These are phyloP conservation scores for Hypholoma fasciculare DNA, from an alignment of 768 basidiomycete genomes.

Conservation along the genomic window DNA sequence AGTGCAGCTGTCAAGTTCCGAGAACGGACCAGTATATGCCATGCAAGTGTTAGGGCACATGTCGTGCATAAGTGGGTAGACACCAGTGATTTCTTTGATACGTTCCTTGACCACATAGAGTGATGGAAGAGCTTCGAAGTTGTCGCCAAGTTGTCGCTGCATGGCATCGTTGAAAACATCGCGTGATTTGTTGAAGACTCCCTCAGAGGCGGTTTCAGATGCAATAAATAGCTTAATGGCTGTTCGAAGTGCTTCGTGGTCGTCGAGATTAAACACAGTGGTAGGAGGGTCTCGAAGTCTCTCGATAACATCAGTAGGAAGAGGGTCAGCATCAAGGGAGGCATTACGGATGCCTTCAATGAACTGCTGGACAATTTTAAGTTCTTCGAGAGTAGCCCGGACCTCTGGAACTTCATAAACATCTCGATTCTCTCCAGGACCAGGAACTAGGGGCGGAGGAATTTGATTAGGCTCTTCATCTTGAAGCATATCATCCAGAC, in stretches of 20 bases:
- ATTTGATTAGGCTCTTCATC: background rate
- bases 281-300: slow-evolving; percentile 22
- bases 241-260: slow-evolving; percentile 8
- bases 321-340: slow-evolving; percentile 22
- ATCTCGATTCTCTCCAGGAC: no score
- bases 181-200: slow-evolving; percentile 5
- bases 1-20: slow-evolving; percentile 18
- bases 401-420: background rate
- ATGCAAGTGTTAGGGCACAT: slow-evolving; percentile 42
- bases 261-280: slow-evolving; percentile 5
- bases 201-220: slow-evolving; percentile 4
- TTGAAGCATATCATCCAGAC: no score
- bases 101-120: slow-evolving; percentile 17
- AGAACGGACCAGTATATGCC: slow-evolving; percentile 28
- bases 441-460: no score
- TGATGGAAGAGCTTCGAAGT: background rate
- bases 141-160: background rate
- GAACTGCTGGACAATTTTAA: slow-evolving; percentile 16
- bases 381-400: slow-evolving; percentile 7
- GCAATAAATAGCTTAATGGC: slow-evolving; percentile 9
- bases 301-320: slow-evolving; percentile 20
- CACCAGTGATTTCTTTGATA: slow-evolving; percentile 29
- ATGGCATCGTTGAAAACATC: background rate
- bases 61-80: slow-evolving; percentile 32
- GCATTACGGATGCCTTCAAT: slow-evolving; percentile 20